Evolutionary conservation across 148 eudicot genomes (phyloP), one percentile per base, ranked within the genome.

Genomic region (Dianthus caryophyllus): DNA sequence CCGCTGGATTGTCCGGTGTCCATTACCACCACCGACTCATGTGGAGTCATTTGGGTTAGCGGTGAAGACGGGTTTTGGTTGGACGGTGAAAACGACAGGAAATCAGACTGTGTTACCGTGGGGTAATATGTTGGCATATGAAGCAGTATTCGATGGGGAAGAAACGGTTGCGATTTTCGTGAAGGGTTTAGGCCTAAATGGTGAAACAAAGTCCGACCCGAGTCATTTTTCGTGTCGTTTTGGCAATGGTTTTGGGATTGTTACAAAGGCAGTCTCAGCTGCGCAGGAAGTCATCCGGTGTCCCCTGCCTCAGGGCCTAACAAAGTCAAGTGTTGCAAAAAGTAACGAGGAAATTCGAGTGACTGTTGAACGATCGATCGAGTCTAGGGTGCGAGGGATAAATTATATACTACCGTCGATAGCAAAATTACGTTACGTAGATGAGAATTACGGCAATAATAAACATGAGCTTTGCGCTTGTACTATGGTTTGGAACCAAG

Each of bases 401-500:
- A 22, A 26, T 25, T 24, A 24, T 2, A 55, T 85, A 9, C 41
- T 90, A 52, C 96, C 96, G 4, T 94, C 99, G 5, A 87, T 88
- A 21, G 99, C 96, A 2, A 88, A 82, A 76, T 70, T 94, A 30
- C 65, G 65, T 26, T n/a, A 63, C 52, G 25, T 44, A 53, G 25
- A 39, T 24, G 33, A 17, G 31, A 46, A 30, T 20, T 33, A 41
- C 12, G 10, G 44, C 44, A 6, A 39, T 38, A 0, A 61, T 47
- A 88, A 84, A 73, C 73, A 82, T 38, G 85, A 90, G 71, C 93
- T 94, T 15, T 94, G 99, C 71, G 96, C 75, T 17, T 90, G 97
- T 75, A 84, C 99, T 14, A 94, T 94, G 99, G 87, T 90, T 68
- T 90, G 99, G 97, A 94, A 94, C 77, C 99, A 94, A 75, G 99